phyloP scores from a whole-genome alignment of 2,329 filamentous ascomycete genomes.

The Aureobasidium pullulans region DNA sequence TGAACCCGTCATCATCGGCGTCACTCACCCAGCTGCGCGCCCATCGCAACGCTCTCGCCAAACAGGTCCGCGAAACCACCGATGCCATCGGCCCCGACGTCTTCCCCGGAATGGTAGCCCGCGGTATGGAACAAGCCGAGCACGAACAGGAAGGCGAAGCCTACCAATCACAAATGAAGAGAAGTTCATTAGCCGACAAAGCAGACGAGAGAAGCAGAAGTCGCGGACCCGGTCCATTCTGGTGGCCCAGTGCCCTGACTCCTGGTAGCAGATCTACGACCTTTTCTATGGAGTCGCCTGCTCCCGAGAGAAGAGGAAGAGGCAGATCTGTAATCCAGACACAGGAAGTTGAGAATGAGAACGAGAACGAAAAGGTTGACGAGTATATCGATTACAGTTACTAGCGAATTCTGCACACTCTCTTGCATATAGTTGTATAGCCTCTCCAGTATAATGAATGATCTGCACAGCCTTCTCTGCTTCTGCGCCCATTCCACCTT shows the following conservation, averaged over 20 bases:
- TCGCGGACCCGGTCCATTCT: not conserved
- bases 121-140: constrained; percentile 59
- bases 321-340: not conserved
- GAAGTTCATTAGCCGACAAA: constrained; percentile 4
- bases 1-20: constrained; percentile 78
- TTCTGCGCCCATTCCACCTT: too few relatives aligned
- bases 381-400: constrained; percentile 9
- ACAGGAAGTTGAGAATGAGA: not conserved
- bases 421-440: not conserved
- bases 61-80: constrained; percentile 82
- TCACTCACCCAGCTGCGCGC: constrained; percentile 71
- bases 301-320: not conserved
- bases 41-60: constrained; percentile 65
- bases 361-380: constrained; percentile 5
- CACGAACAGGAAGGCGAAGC: not conserved
- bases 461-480: not conserved
- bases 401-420: not conserved
- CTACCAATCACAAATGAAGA: constrained; percentile 5
- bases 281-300: not conserved
- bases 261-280: not conserved
- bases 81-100: constrained; percentile 93
- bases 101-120: constrained; percentile 50
- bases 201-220: constrained; percentile 4
- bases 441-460: not conserved
- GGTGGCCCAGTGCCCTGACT: not conserved